A percentile compares a stretch with the other conserved stretches of the same genome.
These are phyloP conservation scores for Rhinocladiella similis DNA, from an alignment of 2,329 filamentous ascomycete genomes.

Conservation along the genomic window DNA sequence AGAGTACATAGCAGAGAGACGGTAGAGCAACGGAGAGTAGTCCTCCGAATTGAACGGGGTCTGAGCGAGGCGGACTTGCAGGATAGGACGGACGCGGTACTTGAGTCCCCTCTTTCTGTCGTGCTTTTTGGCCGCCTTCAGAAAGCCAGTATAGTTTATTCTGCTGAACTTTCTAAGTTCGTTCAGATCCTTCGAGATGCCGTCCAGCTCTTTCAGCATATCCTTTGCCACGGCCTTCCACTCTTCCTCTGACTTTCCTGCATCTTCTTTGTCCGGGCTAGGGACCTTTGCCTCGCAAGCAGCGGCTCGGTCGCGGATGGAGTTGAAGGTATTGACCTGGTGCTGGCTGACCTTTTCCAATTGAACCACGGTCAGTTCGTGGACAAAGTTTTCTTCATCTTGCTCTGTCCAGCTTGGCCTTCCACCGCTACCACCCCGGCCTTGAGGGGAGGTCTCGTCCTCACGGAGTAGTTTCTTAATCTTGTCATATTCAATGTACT, in stretches of 20 bases:
- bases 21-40: slow-evolving; percentile 85
- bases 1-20: slow-evolving; percentile 90
- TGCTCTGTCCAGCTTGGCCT: slow-evolving; percentile 76
- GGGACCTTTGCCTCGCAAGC: slow-evolving; percentile 67
- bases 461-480: slow-evolving; percentile 88
- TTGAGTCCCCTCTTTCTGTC: slow-evolving; percentile 84
- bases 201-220: slow-evolving; percentile 77
- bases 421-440: slow-evolving; percentile 49
- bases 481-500: slow-evolving; percentile 95
- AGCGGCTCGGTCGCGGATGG: slow-evolving; percentile 78
- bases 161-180: slow-evolving; percentile 93
- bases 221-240: slow-evolving; percentile 61
- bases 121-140: slow-evolving; percentile 99
- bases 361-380: slow-evolving; percentile 92
- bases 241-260: slow-evolving; percentile 40
- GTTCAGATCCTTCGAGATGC: slow-evolving; percentile 84
- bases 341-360: slow-evolving; percentile 92
- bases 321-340: slow-evolving; percentile 77
- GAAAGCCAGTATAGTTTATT: slow-evolving; percentile 95
- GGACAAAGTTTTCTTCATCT: slow-evolving; percentile 90
- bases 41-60: slow-evolving; percentile 94
- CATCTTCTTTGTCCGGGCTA: slow-evolving; percentile 41
- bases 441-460: slow-evolving; percentile 55
- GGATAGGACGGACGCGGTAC: slow-evolving; percentile 87
- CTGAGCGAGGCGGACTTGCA: slow-evolving; percentile 85